These are phyloP conservation scores for Pleurotus ostreatus DNA, from an alignment of 768 basidiomycete species.

Conservation along the genomic window DNA sequence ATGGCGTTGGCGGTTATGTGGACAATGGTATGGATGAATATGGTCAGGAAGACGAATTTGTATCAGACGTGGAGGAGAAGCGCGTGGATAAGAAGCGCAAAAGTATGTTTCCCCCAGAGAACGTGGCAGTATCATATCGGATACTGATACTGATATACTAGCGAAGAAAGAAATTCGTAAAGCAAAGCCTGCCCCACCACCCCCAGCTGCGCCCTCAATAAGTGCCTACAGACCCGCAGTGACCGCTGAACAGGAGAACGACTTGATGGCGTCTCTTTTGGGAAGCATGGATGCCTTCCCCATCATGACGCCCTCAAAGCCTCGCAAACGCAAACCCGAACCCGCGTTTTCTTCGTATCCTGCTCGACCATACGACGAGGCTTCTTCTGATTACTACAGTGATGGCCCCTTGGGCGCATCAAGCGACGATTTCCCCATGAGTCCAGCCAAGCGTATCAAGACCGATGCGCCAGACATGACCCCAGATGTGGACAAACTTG, in stretches of 20 bases:
- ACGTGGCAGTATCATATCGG: not conserved
- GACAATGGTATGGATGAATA: conserved; percentile 98
- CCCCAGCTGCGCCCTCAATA: conserved; percentile 55
- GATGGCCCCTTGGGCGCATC: conserved; percentile 40
- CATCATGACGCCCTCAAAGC: conserved; percentile 23
- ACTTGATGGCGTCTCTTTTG: conserved; percentile 84
- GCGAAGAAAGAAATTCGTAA: conserved; percentile 34
- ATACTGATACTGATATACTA: not conserved
- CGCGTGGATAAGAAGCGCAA: conserved; percentile 30
- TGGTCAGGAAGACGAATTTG: conserved; percentile 56
- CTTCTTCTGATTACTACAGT: conserved; percentile 44
- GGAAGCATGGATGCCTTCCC: conserved; percentile 60
- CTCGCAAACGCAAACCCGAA: conserved; percentile 68
- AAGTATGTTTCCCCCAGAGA: conserved; percentile 13
- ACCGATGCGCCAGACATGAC: conserved; percentile 37
- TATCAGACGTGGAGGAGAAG: conserved; percentile 51
- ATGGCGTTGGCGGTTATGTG: conserved; percentile 85
- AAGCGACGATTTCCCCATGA: conserved; percentile 60
- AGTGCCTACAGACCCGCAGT: conserved; percentile 77
- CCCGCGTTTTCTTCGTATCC: conserved; percentile 42
- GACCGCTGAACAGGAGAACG: conserved; percentile 77
- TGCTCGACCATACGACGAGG: conserved; percentile 25
- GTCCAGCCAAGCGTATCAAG: conserved; percentile 67
- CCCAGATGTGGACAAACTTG: conserved; percentile 57
- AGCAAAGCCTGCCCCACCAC: conserved; percentile 45